Evolutionary conservation across 768 basidiomycete species (phyloP).

Genomic region (Daedaleopsis sinensis): DNA sequence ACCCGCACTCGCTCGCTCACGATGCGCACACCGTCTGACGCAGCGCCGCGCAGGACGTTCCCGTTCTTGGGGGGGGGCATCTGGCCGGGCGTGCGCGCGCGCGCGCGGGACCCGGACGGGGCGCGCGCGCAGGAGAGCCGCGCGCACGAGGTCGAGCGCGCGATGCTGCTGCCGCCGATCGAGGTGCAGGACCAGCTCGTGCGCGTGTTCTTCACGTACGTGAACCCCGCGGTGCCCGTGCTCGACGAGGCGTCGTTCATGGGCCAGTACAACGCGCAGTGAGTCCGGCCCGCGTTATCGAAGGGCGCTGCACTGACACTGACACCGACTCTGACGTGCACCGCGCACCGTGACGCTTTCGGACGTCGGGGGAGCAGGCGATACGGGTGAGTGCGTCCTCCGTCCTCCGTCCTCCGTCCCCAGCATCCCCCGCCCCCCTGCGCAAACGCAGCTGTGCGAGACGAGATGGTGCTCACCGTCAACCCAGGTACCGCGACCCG

Average conservation of each 20-base stretch:
- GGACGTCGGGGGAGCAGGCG: not conserved
- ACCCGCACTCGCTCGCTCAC: not conserved
- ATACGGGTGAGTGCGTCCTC: slow-evolving; percentile 8
- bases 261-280: slow-evolving; percentile 46
- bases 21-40: not conserved
- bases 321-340: too few relatives aligned
- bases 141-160: slow-evolving; percentile 18
- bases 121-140: not conserved
- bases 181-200: slow-evolving; percentile 72
- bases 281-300: not conserved
- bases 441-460: too few relatives aligned
- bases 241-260: slow-evolving; percentile 72
- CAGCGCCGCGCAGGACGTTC: slow-evolving; percentile 26
- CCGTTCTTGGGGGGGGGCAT: slow-evolving; percentile 79
- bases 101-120: slow-evolving; percentile 35
- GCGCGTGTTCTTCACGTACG: slow-evolving; percentile 77
- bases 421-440: too few relatives aligned
- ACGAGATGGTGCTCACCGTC: too few relatives aligned
- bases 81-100: slow-evolving; percentile 63
- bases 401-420: too few relatives aligned
- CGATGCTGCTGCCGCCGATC: slow-evolving; percentile 59
- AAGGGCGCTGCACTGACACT: too few relatives aligned
- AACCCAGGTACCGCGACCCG: not conserved
- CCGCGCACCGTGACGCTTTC: too few relatives aligned
- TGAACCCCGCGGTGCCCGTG: slow-evolving; percentile 82